Percentiles rank a stretch among this genome's conserved stretches.
phyloP scores from a whole-genome alignment of 352 stramenopile species.

The Blastocystis sp. region DNA sequence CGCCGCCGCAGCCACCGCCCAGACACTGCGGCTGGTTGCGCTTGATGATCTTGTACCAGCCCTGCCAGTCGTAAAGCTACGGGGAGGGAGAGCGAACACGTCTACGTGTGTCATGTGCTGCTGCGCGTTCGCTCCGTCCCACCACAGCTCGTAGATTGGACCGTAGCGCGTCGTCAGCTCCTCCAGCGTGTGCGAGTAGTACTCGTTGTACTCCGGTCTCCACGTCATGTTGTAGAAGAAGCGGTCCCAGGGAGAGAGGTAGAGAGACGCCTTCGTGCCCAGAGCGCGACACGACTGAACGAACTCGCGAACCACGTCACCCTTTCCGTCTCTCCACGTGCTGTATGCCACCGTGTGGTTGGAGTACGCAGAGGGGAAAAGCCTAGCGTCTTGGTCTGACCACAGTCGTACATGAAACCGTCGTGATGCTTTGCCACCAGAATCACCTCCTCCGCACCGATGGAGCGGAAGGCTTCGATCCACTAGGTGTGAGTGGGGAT shows the following conservation, averaged over 20 bases:
- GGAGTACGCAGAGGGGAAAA: conserved; percentile 41
- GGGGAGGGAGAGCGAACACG: background rate
- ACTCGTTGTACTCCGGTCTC: conserved; percentile 57
- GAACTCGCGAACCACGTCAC: conserved; percentile 51
- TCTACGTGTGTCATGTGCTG: conserved; percentile 40
- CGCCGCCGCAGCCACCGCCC: conserved; percentile 46
- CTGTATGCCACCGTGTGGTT: conserved; percentile 42
- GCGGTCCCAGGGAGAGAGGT: conserved; percentile 55
- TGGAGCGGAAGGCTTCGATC: conserved; percentile 37
- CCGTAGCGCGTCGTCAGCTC: conserved; percentile 37
- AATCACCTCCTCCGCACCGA: conserved; percentile 48
- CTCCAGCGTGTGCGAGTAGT: conserved; percentile 47
- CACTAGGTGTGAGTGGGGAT: background rate
- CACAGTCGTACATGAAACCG: conserved; percentile 28
- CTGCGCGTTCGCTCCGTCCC: conserved; percentile 51
- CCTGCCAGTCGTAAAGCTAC: conserved; percentile 55
- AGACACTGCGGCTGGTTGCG: conserved; percentile 49
- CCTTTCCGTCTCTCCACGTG: conserved; percentile 55
- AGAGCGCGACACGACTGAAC: conserved; percentile 31
- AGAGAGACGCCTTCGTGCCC: conserved; percentile 34
- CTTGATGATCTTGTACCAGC: conserved; percentile 54
- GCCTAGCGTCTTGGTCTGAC: background rate
- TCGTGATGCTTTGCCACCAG: conserved; percentile 56
- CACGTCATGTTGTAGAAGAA: conserved; percentile 58
- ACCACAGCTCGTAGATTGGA: conserved; percentile 56